These are phyloP conservation scores for Larix kaempferi DNA, from an alignment of 75 land plant species.

Conservation along the genomic window DNA sequence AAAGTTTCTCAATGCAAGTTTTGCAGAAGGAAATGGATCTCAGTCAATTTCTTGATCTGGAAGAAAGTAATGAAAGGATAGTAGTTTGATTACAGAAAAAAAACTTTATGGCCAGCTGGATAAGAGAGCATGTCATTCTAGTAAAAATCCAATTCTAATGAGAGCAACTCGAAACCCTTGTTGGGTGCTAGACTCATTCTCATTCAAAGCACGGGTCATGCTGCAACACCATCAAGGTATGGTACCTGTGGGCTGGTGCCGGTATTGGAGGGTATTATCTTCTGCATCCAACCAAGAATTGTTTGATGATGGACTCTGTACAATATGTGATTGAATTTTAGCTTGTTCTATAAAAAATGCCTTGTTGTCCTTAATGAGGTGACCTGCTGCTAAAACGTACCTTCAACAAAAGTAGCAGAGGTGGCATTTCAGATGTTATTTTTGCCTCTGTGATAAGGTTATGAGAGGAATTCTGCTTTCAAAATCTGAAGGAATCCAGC, in stretches of 20 bases:
- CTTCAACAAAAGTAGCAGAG: not conserved
- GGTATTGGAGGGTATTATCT: not conserved
- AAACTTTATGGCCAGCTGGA: not conserved
- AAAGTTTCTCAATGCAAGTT: constrained; percentile 69
- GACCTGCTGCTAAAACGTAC: not conserved
- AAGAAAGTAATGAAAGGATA: not conserved
- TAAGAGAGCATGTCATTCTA: not conserved
- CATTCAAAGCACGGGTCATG: not conserved
- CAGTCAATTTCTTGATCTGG: constrained; percentile 3
- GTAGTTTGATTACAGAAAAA: not conserved
- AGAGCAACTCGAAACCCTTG: not conserved
- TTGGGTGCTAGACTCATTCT: not conserved
- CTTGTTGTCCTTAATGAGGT: not conserved
- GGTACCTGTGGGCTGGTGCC: not conserved
- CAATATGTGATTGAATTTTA: not conserved
- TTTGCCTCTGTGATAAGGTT: not conserved
- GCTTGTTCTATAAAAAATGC: not conserved
- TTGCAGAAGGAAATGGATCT: constrained; percentile 34
- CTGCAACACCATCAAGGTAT: too few species aligned
- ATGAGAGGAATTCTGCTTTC: not conserved
- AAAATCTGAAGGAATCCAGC: constrained; percentile 8
- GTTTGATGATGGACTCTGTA: constrained; percentile 1
- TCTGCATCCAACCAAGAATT: not conserved
- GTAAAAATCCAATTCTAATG: not conserved
- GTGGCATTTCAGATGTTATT: not conserved